Conservation (phyloP, 306 rosid species). For the Benincasa hispida region DNA sequence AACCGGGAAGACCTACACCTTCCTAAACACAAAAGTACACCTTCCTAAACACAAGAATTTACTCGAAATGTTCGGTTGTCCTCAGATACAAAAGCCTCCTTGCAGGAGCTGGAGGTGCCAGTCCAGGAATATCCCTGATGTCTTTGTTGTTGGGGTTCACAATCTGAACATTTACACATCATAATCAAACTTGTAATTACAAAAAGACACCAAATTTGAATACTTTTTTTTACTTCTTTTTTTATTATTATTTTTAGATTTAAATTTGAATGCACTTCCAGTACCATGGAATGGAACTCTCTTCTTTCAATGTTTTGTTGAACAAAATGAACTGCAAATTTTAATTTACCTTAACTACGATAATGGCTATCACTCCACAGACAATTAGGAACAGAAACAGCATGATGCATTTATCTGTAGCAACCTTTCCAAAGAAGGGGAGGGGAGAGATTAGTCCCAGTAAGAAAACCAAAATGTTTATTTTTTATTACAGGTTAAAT, state of each 20-base stretch:
- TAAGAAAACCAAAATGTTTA: not conserved
- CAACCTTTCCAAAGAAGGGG: conserved; percentile 44
- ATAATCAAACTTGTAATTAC: not conserved
- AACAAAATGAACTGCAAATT: conserved; percentile 3
- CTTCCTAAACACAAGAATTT: conserved; percentile 2
- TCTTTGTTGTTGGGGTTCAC: conserved; percentile 77
- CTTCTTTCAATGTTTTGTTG: not conserved
- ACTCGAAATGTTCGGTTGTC: conserved; percentile 24
- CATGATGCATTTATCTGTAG: conserved; percentile 99
- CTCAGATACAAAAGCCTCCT: conserved; percentile 76
- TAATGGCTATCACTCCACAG: conserved; percentile 87
- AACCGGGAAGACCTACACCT: conserved; percentile 17
- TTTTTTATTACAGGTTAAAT: too few species aligned
- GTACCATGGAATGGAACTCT: not conserved
- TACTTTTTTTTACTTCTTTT: too few species aligned
- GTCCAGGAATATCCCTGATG: conserved; percentile 77
- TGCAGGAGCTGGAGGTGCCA: conserved; percentile 90
- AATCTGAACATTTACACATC: conserved; percentile 33
- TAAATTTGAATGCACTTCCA: too few species aligned
- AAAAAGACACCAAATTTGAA: not conserved
- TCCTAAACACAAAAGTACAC: not conserved
- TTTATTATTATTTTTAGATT: too few species aligned
- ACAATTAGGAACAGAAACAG: conserved; percentile 77
- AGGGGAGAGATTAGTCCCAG: conserved; percentile 4
- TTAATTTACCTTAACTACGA: conserved; percentile 86